Evolutionary conservation across 1,284 basidiomycete species (phyloP).

Genomic region (Pyrrhoderma lamaoense): DNA sequence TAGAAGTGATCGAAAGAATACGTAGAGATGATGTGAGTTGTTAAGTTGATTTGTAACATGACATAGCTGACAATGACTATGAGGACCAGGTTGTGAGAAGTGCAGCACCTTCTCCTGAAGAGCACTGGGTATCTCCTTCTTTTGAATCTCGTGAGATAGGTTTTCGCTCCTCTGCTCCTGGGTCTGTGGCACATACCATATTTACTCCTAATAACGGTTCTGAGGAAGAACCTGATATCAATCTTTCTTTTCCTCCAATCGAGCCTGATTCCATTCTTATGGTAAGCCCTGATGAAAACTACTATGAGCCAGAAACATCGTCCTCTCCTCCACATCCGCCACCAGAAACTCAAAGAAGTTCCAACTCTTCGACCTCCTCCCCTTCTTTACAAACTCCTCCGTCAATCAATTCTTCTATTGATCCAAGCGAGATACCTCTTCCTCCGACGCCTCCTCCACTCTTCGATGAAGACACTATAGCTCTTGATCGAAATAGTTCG

Average conservation of each 20-base stretch:
- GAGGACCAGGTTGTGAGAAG: not conserved
- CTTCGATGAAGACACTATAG: too few species aligned
- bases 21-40: not conserved
- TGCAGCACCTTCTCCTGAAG: not conserved
- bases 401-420: not conserved
- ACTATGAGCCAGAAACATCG: too few species aligned
- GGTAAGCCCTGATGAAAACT: not conserved
- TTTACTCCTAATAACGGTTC: too few species aligned
- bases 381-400: conserved; percentile 1
- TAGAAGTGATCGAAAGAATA: not conserved
- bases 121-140: not conserved
- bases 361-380: not conserved
- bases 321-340: too few species aligned
- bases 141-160: not conserved
- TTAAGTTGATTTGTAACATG: too few species aligned
- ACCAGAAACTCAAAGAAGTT: not conserved
- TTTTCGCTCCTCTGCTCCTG: not conserved
- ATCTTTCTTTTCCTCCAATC: conserved; percentile 10
- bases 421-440: conserved; percentile 10
- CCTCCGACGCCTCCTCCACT: conserved; percentile 4
- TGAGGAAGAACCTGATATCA: conserved; percentile 3
- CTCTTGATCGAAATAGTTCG: too few species aligned
- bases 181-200: not conserved
- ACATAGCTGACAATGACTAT: too few species aligned
- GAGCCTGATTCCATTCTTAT: conserved; percentile 1